Evolutionary conservation across 2,329 filamentous ascomycete genomes (phyloP).

Genomic region (Fusarium armeniacum): DNA sequence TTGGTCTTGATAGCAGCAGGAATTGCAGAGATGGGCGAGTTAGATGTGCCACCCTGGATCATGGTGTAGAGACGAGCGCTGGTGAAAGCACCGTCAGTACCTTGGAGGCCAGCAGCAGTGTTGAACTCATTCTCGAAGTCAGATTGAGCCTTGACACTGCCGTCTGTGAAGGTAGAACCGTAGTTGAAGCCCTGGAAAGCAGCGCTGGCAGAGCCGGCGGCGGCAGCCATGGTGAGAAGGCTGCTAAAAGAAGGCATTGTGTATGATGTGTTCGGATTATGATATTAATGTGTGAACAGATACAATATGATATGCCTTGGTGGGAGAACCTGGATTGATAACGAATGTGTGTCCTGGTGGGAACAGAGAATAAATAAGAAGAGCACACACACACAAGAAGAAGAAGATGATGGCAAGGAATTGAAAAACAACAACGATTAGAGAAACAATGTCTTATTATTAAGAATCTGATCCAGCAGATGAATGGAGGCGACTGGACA

Average conservation of each 20-base stretch:
- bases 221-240: conserved; percentile 55
- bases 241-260: conserved; percentile 53
- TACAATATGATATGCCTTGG: conserved; percentile 1
- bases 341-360: conserved; percentile 35
- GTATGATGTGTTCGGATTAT: neutral
- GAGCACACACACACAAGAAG: neutral
- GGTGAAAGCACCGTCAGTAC: conserved; percentile 73
- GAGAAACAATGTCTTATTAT: conserved; percentile 12
- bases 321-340: conserved; percentile 7
- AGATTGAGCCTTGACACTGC: conserved; percentile 69
- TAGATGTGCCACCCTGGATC: conserved; percentile 76
- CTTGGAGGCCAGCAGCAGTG: conserved; percentile 72
- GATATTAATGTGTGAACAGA: neutral
- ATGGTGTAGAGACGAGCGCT: conserved; percentile 82
- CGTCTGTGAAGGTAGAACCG: conserved; percentile 72
- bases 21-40: conserved; percentile 78
- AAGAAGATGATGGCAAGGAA: conserved; percentile 1
- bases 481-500: conserved; percentile 22
- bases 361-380: conserved; percentile 7
- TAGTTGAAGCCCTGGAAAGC: conserved; percentile 80
- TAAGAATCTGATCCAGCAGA: conserved; percentile 14
- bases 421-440: neutral
- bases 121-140: conserved; percentile 81
- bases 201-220: conserved; percentile 55
- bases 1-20: conserved; percentile 86